Conservation (phyloP, 176 grass and related monocot species). For the Aegilops bicornis region DNA sequence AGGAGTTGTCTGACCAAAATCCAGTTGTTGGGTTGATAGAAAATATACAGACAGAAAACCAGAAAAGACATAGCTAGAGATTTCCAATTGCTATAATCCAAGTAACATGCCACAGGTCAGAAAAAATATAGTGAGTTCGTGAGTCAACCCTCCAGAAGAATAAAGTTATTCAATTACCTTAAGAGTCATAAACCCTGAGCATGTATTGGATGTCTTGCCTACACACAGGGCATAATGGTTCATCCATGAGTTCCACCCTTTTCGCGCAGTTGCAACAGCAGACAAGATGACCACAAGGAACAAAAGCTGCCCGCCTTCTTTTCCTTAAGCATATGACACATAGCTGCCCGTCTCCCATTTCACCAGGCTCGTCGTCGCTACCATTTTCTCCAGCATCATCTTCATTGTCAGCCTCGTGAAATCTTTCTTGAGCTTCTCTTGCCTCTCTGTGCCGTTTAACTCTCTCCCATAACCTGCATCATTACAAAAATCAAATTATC, state of each 20-base stretch:
- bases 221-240: constrained; percentile 78
- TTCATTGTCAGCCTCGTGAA: constrained; percentile 36
- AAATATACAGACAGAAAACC: not conserved
- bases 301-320: constrained; percentile 72
- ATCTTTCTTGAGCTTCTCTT: constrained; percentile 44
- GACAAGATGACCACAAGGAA: constrained; percentile 95
- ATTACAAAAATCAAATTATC: constrained; percentile 23
- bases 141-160: not conserved
- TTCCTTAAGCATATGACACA: constrained; percentile 87
- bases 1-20: not conserved
- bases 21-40: not conserved
- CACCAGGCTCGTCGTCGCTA: constrained; percentile 36
- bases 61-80: not conserved
- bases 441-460: constrained; percentile 55
- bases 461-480: constrained; percentile 63
- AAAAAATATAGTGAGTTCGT: not conserved
- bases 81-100: not conserved
- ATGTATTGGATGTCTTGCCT: constrained; percentile 64
- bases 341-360: constrained; percentile 69
- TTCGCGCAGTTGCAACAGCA: constrained; percentile 77
- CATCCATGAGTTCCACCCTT: constrained; percentile 42
- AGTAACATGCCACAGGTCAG: not conserved
- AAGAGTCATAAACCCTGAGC: constrained; percentile 84
- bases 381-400: constrained; percentile 26
- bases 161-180: constrained; percentile 37